These are phyloP conservation scores for Flaveria brownii DNA, from an alignment of 129 eudicot genomes.

Conservation along the genomic window DNA sequence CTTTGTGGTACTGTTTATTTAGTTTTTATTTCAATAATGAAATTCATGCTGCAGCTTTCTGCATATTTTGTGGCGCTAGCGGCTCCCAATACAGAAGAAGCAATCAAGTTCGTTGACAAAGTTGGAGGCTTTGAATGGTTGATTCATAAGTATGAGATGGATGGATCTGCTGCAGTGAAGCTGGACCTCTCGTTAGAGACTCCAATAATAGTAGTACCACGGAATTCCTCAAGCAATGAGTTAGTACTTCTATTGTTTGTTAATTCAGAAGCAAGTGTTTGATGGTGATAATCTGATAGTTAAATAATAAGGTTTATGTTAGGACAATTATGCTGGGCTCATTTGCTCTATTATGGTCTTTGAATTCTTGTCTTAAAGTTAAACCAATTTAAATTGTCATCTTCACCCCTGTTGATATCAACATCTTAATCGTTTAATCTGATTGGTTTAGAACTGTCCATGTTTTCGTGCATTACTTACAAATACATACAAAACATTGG, in stretches of 20 bases:
- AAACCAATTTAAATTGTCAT: background rate
- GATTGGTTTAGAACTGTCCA: background rate
- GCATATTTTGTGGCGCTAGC: conserved; percentile 94
- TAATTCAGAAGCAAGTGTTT: conserved; percentile 12
- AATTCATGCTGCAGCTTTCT: conserved; percentile 57
- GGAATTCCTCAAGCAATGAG: conserved; percentile 79
- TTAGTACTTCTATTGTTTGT: conserved; percentile 44
- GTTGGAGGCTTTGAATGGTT: conserved; percentile 96
- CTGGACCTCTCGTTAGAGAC: conserved; percentile 86
- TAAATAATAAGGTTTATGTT: background rate
- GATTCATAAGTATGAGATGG: conserved; percentile 89
- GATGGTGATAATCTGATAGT: conserved; percentile 13
- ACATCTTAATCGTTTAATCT: conserved; percentile 5
- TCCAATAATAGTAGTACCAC: conserved; percentile 81
- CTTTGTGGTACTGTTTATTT: conserved; percentile 4
- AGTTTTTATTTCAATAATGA: conserved; percentile 8
- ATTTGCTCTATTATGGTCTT: background rate
- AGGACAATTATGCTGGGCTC: background rate
- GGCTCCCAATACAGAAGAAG: conserved; percentile 91
- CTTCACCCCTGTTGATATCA: background rate
- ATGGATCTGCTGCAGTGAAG: conserved; percentile 89
- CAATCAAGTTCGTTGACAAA: conserved; percentile 83
- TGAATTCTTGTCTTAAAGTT: background rate
- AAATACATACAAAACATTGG: background rate
- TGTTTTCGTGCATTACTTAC: conserved; percentile 6